Evolutionary conservation across 345 rosid genomes (phyloP).

Genomic region (Arabidopsis thaliana): DNA sequence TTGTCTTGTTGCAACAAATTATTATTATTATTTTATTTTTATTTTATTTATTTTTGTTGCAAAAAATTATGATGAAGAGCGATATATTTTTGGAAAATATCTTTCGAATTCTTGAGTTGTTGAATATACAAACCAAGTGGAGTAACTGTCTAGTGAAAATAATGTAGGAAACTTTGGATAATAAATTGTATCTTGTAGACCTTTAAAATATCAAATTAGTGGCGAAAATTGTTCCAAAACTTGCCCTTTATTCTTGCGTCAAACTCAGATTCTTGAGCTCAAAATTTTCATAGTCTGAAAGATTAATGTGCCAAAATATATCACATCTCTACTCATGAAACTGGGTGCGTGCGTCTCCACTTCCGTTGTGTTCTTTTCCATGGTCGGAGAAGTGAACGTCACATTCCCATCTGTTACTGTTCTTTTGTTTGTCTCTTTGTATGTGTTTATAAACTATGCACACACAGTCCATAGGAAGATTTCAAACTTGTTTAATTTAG

Average conservation of each 20-base stretch:
- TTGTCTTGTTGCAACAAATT: background rate
- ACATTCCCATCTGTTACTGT: conserved; percentile 12
- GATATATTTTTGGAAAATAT: background rate
- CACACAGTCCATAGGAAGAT: background rate
- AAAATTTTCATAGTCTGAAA: background rate
- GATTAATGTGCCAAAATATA: conserved; percentile 22
- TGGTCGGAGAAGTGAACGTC: conserved; percentile 37
- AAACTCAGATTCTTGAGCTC: background rate
- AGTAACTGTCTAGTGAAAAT: background rate
- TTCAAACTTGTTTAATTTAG: background rate
- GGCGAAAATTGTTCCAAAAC: background rate
- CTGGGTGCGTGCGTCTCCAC: conserved; percentile 37
- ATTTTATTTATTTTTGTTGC: no score
- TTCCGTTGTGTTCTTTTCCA: conserved; percentile 9
- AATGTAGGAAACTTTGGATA: background rate
- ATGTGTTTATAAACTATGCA: conserved; percentile 8
- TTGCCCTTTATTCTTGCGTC: background rate
- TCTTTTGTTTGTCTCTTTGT: conserved; percentile 5
- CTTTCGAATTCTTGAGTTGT: background rate
- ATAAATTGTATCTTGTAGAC: background rate
- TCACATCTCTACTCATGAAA: conserved; percentile 15
- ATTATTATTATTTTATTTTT: no score
- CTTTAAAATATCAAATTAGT: background rate
- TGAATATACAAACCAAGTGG: background rate
- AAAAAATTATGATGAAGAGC: background rate